These are phyloP conservation scores for Cenchrus fungigraminus DNA, from an alignment of 176 grass and related monocot genomes.

Conservation along the genomic window DNA sequence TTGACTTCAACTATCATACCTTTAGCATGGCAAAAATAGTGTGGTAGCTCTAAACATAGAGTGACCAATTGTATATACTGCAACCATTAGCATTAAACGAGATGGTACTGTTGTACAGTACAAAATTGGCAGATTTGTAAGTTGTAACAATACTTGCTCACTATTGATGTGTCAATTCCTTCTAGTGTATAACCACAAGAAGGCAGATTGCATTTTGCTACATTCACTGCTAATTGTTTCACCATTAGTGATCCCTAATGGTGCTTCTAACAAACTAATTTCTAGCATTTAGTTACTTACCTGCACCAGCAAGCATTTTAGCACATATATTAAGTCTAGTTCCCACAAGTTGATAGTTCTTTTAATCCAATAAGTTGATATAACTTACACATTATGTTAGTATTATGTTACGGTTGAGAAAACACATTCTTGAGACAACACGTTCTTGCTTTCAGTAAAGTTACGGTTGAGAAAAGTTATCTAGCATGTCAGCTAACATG, in stretches of 20 bases:
- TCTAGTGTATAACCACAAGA: not conserved
- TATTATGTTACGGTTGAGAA: too few species aligned
- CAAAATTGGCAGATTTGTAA: not conserved
- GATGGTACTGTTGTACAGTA: not conserved
- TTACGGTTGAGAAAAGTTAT: too few species aligned
- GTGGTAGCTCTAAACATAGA: not conserved
- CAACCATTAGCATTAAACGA: not conserved
- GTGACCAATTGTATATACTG: not conserved
- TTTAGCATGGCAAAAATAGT: not conserved
- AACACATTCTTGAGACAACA: too few species aligned
- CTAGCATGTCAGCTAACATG: not conserved
- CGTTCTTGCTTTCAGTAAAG: too few species aligned
- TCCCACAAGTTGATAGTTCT: not conserved
- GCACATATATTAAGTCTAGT: not conserved
- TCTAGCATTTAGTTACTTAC: conserved; percentile 3
- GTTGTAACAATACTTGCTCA: not conserved
- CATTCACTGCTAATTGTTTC: not conserved
- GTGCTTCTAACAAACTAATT: not conserved
- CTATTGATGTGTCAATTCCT: not conserved
- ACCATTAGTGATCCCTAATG: not conserved
- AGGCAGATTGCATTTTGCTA: not conserved
- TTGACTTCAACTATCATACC: not conserved
- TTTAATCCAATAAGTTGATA: not conserved
- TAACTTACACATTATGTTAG: not conserved
- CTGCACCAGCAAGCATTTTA: not conserved